A percentile compares a stretch with the other conserved stretches of the same genome.
These are phyloP conservation scores for Globisporangium acanthophoron DNA, from an alignment of 352 stramenopile genomes.

Conservation along the genomic window DNA sequence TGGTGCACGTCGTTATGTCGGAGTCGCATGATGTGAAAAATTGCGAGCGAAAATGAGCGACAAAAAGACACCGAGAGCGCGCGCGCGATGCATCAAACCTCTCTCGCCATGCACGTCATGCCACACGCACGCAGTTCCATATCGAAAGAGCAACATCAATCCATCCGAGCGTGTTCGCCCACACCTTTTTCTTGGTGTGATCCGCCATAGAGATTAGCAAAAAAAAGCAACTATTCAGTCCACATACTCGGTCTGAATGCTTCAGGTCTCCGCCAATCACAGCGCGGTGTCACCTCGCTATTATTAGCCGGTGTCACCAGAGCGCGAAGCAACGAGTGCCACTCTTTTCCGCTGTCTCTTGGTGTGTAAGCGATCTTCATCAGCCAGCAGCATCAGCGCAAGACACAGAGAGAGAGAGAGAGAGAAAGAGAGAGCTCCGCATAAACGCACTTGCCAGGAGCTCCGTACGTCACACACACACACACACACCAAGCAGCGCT, in stretches of 20 bases:
- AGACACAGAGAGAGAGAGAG: neutral
- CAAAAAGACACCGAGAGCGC: too few relatives aligned
- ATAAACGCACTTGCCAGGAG: neutral
- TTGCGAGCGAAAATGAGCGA: neutral
- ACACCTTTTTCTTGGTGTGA: neutral
- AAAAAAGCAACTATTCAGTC: too few relatives aligned
- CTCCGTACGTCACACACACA: neutral
- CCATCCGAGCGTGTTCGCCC: neutral
- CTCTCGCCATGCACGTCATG: neutral
- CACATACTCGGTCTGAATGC: neutral
- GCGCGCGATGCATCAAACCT: too few relatives aligned
- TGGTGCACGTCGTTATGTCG: neutral
- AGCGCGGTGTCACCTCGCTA: too few relatives aligned
- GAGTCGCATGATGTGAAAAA: too few relatives aligned
- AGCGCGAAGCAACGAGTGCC: neutral
- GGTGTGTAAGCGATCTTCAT: neutral
- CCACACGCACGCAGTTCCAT: neutral
- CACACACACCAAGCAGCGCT: neutral
- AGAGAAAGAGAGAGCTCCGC: neutral
- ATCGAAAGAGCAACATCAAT: neutral
- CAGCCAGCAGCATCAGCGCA: too few relatives aligned
- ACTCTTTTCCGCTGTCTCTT: neutral
- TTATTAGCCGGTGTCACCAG: too few relatives aligned
- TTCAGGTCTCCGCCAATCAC: too few relatives aligned
- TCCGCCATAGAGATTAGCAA: too few relatives aligned